Conservation (phyloP, 371 early-diverging fungal species). For the Conidiobolus incongruus region DNA sequence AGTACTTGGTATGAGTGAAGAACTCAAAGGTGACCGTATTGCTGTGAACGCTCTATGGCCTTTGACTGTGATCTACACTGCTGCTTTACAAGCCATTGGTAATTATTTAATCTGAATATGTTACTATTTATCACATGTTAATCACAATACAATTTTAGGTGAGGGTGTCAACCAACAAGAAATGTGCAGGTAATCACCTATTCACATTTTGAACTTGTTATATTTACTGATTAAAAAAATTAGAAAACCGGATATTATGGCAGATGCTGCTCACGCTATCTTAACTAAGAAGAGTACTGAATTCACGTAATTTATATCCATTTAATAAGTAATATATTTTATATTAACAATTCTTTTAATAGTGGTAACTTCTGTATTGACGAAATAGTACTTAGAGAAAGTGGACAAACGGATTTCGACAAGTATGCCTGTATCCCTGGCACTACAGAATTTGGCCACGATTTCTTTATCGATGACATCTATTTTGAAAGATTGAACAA, state of each 20-base stretch:
- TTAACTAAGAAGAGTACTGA: conserved; percentile 18
- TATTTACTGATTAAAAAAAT: not conserved
- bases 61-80: no score
- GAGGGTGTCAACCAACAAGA: conserved; percentile 4
- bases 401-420: conserved; percentile 39
- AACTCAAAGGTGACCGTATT: conserved; percentile 32
- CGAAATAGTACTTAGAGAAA: conserved; percentile 34
- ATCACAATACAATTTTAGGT: not conserved
- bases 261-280: conserved; percentile 51
- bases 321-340: not conserved
- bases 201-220: not conserved
- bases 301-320: conserved; percentile 13
- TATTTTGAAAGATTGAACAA: no score
- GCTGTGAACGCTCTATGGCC: conserved; percentile 74
- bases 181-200: no score
- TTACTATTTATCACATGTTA: not conserved
- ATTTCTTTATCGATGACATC: conserved; percentile 46
- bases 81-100: no score
- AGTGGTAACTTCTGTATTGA: no score
- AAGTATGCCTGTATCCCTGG: conserved; percentile 32
- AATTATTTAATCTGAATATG: conserved; percentile 13
- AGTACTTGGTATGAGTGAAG: conserved; percentile 45
- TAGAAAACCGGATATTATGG: conserved; percentile 46
- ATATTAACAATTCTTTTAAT: conserved; percentile 35
- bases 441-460: conserved; percentile 22